A percentile compares a stretch with the other conserved stretches of the same genome.
Conservation (phyloP, 495 filamentous ascomycete genomes). For the Aspergillus avenaceus region DNA sequence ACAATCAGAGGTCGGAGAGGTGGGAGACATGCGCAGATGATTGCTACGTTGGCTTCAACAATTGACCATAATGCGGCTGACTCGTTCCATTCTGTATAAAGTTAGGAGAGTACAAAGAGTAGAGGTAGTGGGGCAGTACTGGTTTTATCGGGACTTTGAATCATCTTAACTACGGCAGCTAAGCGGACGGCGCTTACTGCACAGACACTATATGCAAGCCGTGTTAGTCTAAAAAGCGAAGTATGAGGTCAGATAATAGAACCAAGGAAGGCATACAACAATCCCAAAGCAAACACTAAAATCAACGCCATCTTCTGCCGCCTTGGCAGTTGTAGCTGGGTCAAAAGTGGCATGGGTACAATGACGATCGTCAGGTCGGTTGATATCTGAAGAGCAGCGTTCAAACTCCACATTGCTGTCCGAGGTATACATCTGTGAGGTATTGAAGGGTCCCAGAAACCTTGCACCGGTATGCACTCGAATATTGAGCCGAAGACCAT, state of each 20-base stretch:
- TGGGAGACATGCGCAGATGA: slow-evolving; percentile 80
- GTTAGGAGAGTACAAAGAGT: not conserved
- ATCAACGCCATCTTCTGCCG: slow-evolving; percentile 40
- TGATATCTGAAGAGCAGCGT: slow-evolving; percentile 42
- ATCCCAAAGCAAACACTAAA: slow-evolving; percentile 43
- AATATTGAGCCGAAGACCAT: slow-evolving; percentile 35
- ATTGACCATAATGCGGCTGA: slow-evolving; percentile 65
- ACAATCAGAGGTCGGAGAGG: slow-evolving; percentile 75
- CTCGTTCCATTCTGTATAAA: slow-evolving; percentile 35
- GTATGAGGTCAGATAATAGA: not conserved
- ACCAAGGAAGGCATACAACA: slow-evolving; percentile 35
- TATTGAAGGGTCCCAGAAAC: slow-evolving; percentile 23
- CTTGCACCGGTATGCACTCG: slow-evolving; percentile 31
- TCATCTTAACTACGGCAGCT: slow-evolving; percentile 9
- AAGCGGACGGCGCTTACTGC: slow-evolving; percentile 34
- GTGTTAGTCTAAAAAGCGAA: too few species aligned
- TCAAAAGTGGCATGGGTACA: slow-evolving; percentile 42
- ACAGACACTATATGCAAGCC: slow-evolving; percentile 29
- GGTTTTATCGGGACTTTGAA: slow-evolving; percentile 13
- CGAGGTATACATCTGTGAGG: slow-evolving; percentile 27
- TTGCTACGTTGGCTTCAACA: slow-evolving; percentile 75
- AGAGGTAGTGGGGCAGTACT: slow-evolving; percentile 16
- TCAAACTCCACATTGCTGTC: slow-evolving; percentile 35
- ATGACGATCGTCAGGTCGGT: slow-evolving; percentile 45
- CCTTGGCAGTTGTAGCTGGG: slow-evolving; percentile 32